Conservation (phyloP, 2,329 filamentous ascomycete species). For the Pestalotiopsis sp. region DNA sequence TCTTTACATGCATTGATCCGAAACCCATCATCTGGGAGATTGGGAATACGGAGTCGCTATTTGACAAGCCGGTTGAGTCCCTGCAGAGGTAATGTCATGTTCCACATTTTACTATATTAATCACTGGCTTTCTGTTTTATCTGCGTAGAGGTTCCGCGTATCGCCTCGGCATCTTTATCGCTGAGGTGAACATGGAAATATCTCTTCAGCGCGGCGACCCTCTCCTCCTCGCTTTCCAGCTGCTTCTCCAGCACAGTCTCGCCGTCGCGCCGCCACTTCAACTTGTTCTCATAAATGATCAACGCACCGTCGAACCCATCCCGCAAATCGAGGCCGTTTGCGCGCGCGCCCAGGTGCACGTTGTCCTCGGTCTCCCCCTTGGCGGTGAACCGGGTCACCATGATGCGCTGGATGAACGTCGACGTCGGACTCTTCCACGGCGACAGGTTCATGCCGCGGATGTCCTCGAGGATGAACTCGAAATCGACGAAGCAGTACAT, state of each 20-base stretch:
- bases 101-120: background rate
- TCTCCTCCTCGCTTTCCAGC: slow-evolving; percentile 41
- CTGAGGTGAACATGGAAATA: slow-evolving; percentile 45
- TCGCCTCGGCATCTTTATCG: slow-evolving; percentile 18
- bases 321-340: slow-evolving; percentile 34
- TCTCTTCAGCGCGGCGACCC: slow-evolving; percentile 40
- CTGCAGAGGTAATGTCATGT: too few relatives aligned
- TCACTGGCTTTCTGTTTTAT: slow-evolving; percentile 9
- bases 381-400: slow-evolving; percentile 40
- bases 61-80: too few relatives aligned
- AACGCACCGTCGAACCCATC: slow-evolving; percentile 30
- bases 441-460: slow-evolving; percentile 37
- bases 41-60: too few relatives aligned
- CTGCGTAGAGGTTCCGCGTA: slow-evolving; percentile 12
- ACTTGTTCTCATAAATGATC: slow-evolving; percentile 37
- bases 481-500: slow-evolving; percentile 48
- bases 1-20: too few relatives aligned
- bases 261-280: slow-evolving; percentile 40
- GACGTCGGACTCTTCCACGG: slow-evolving; percentile 31
- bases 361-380: slow-evolving; percentile 25
- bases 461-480: slow-evolving; percentile 40
- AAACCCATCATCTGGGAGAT: too few relatives aligned
- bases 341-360: slow-evolving; percentile 25
- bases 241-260: slow-evolving; percentile 36
- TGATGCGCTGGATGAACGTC: slow-evolving; percentile 36